Percentiles rank a stretch among this genome's conserved stretches.
Evolutionary conservation across 768 basidiomycete species (phyloP).

Genomic region (Lactarius hengduanensis): DNA sequence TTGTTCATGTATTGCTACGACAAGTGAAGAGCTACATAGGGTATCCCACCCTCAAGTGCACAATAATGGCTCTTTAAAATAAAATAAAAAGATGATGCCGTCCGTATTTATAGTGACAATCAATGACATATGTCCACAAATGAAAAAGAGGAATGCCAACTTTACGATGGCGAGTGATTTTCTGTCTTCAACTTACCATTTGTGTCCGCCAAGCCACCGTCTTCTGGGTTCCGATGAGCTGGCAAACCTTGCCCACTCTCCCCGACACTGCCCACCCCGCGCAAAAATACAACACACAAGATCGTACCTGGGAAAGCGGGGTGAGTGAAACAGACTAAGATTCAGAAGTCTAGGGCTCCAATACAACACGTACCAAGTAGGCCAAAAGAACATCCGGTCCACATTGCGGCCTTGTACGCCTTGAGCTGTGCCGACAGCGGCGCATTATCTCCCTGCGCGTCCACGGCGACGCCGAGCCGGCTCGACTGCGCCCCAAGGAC

Average conservation of each 20-base stretch:
- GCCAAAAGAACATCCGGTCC: conserved; percentile 62
- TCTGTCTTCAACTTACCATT: background rate
- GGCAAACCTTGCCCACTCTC: conserved; percentile 16
- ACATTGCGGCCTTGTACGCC: conserved; percentile 63
- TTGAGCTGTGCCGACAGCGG: conserved; percentile 42
- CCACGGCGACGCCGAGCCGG: conserved; percentile 36
- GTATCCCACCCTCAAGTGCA: no score
- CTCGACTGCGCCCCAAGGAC: conserved; percentile 40
- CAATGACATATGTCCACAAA: background rate
- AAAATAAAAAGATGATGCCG: no score
- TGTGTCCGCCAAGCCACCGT: background rate
- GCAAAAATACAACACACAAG: conserved; percentile 31
- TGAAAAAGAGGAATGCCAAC: background rate
- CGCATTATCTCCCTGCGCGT: conserved; percentile 34
- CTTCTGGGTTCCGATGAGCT: background rate
- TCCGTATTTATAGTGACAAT: background rate
- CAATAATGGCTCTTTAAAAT: no score
- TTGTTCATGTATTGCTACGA: no score
- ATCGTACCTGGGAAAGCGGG: conserved; percentile 8
- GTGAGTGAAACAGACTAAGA: conserved; percentile 1
- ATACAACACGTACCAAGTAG: conserved; percentile 46
- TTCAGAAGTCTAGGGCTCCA: background rate
- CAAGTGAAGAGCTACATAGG: no score
- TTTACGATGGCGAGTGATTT: background rate
- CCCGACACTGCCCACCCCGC: conserved; percentile 44